Evolutionary conservation across 352 stramenopile genomes (phyloP).

Genomic region (Phytophthora rubi): DNA sequence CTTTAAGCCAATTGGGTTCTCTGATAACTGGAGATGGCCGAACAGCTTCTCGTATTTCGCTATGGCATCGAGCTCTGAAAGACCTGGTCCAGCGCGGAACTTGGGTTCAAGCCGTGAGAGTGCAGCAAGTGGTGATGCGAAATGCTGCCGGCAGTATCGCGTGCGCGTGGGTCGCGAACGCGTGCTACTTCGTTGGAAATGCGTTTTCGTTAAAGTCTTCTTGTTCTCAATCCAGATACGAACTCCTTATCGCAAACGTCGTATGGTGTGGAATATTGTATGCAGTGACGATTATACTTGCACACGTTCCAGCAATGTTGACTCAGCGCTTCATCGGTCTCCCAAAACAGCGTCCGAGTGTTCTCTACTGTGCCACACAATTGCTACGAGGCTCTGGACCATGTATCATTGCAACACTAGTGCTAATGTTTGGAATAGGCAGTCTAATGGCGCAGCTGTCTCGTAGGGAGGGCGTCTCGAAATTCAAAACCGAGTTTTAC

Average conservation of each 20-base stretch:
- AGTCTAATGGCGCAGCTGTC: conserved; percentile 12
- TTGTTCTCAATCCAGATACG: conserved; percentile 19
- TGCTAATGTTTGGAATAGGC: conserved; percentile 26
- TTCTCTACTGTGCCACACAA: conserved; percentile 21
- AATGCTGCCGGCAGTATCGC: conserved; percentile 33
- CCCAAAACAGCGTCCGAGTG: conserved; percentile 17
- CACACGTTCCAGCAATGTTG: conserved; percentile 35
- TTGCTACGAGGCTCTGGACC: conserved; percentile 7
- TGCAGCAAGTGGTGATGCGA: conserved; percentile 31
- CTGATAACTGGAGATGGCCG: not conserved
- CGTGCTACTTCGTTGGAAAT: conserved; percentile 37
- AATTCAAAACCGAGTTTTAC: conserved; percentile 46
- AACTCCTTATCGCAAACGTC: conserved; percentile 35
- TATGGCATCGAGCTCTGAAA: conserved; percentile 18
- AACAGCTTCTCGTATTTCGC: conserved; percentile 14
- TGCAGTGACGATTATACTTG: conserved; percentile 29
- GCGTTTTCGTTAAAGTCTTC: conserved; percentile 23
- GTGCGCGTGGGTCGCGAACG: conserved; percentile 35
- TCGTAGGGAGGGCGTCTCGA: conserved; percentile 5
- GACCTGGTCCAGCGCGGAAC: conserved; percentile 29
- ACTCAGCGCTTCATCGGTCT: conserved; percentile 24
- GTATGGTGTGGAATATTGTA: conserved; percentile 40
- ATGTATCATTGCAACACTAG: conserved; percentile 1
- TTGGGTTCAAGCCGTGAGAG: conserved; percentile 23
- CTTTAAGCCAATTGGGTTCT: not conserved